Evolutionary conservation across 2,329 filamentous ascomycete species (phyloP).

Genomic region (Trichoderma pleuroti): DNA sequence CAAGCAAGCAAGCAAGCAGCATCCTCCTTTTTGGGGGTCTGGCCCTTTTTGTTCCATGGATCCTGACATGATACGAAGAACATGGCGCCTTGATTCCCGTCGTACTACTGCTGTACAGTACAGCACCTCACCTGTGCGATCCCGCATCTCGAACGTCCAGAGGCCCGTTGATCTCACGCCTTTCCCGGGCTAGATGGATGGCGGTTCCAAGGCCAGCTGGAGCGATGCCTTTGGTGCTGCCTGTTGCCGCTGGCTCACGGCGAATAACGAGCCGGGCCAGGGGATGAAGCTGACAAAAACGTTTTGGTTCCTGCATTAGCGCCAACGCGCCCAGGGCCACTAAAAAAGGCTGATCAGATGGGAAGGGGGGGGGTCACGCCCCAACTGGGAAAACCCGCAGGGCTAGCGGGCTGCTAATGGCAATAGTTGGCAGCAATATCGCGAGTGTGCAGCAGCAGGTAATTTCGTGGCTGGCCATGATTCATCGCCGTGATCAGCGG

Average conservation of each 20-base stretch:
- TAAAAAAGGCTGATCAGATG: slow-evolving; percentile 19
- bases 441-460: not conserved
- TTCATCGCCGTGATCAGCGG: slow-evolving; percentile 9
- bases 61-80: not conserved
- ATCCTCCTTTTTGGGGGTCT: not conserved
- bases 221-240: not conserved
- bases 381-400: not conserved
- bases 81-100: not conserved
- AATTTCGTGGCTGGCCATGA: not conserved
- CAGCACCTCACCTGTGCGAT: not conserved
- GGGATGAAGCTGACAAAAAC: slow-evolving; percentile 7
- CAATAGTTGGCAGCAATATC: slow-evolving; percentile 16
- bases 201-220: not conserved
- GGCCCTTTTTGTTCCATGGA: not conserved
- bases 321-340: slow-evolving; percentile 14
- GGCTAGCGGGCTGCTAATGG: slow-evolving; percentile 3
- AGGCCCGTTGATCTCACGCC: not conserved
- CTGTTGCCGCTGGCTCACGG: not conserved
- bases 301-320: slow-evolving; percentile 26
- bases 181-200: not conserved
- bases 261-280: not conserved
- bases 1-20: not conserved
- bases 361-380: not conserved
- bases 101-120: not conserved
- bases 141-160: not conserved